Evolutionary conservation across 805 yeast species (phyloP).

Genomic region (Pichia gijzeniarum): DNA sequence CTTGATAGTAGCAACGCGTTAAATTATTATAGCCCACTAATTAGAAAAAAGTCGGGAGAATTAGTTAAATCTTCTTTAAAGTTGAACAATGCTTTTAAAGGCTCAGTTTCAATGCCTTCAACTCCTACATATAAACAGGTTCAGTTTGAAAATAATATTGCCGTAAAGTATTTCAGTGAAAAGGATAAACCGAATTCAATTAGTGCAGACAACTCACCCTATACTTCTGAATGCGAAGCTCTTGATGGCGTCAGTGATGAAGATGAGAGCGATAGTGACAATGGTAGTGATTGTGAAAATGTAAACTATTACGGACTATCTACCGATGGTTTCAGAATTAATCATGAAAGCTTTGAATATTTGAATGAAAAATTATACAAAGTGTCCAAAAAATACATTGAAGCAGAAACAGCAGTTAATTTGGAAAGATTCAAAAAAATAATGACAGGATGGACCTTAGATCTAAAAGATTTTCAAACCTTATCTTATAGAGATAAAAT

Average conservation of each 20-base stretch:
- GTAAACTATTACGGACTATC: constrained; percentile 2
- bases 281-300: constrained; percentile 19
- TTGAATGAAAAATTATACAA: constrained; percentile 14
- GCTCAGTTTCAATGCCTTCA: constrained; percentile 39
- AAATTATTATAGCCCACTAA: constrained; percentile 31
- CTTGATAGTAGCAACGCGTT: neutral
- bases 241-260: constrained; percentile 25
- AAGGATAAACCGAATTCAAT: constrained; percentile 75
- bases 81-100: constrained; percentile 24
- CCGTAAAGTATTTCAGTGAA: constrained; percentile 66
- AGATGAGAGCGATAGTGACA: constrained; percentile 23
- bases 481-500: constrained; percentile 39
- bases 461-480: constrained; percentile 36
- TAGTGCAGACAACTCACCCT: constrained; percentile 59
- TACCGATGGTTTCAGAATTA: constrained; percentile 16
- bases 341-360: constrained; percentile 11
- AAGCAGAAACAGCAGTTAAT: constrained; percentile 13
- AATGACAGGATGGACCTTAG: constrained; percentile 39
- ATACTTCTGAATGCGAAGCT: constrained; percentile 28
- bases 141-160: constrained; percentile 74
- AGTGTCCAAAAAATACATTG: constrained; percentile 17
- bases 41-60: constrained; percentile 87
- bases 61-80: constrained; percentile 70
- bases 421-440: constrained; percentile 18
- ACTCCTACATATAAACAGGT: constrained; percentile 67